These are phyloP conservation scores for Skeletonema costatum DNA, from an alignment of 108 stramenopile genomes.

Conservation along the genomic window DNA sequence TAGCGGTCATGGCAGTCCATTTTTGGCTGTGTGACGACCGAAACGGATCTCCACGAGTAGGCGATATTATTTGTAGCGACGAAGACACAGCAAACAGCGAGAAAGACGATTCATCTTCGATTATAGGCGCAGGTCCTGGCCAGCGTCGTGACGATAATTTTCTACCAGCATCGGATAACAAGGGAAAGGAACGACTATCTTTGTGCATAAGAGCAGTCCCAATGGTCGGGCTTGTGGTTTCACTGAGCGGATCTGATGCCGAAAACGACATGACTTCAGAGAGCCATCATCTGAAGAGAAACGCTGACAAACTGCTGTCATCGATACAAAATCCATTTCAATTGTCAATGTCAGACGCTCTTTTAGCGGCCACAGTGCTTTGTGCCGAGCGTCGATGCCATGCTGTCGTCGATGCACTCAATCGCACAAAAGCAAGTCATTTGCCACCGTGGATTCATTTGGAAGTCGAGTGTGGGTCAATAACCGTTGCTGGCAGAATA, in stretches of 20 bases:
- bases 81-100: conserved; percentile 11
- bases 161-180: conserved; percentile 33
- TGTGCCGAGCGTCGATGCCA: conserved; percentile 83
- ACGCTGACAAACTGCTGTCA: conserved; percentile 63
- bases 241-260: conserved; percentile 65
- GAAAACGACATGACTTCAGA: conserved; percentile 1
- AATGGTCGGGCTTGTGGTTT: conserved; percentile 69
- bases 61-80: conserved; percentile 43
- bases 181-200: conserved; percentile 60
- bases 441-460: conserved; percentile 81
- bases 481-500: conserved; percentile 72
- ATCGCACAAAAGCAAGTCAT: conserved; percentile 21
- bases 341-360: conserved; percentile 81
- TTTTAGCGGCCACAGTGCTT: conserved; percentile 78
- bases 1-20: conserved; percentile 69
- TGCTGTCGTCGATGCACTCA: conserved; percentile 71
- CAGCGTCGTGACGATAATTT: conserved; percentile 32
- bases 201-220: conserved; percentile 74
- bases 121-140: conserved; percentile 1
- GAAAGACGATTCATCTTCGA: conserved; percentile 14
- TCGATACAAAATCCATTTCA: conserved; percentile 84
- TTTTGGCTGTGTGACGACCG: conserved; percentile 90
- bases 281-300: conserved; percentile 55
- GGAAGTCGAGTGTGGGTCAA: conserved; percentile 72
- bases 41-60: conserved; percentile 76